A percentile compares a stretch with the other conserved stretches of the same genome.
Evolutionary conservation across 2,329 filamentous ascomycete genomes (phyloP).

Genomic region (Penicillium expansum): DNA sequence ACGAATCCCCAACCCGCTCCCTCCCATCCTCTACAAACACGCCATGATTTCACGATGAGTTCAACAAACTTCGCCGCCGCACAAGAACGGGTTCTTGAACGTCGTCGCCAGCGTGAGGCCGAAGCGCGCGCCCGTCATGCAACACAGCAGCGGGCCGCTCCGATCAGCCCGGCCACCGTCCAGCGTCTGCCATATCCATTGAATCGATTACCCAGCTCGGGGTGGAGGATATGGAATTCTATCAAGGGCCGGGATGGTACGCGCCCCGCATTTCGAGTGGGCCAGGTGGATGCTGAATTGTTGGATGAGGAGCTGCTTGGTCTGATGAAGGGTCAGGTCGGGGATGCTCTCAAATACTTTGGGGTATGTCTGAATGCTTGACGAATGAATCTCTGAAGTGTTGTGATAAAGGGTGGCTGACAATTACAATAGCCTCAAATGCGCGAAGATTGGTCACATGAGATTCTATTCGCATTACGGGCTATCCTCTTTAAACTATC

Average conservation of each 20-base stretch:
- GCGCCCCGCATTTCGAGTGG: conserved; percentile 82
- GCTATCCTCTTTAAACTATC: conserved; percentile 88
- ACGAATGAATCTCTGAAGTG: neutral
- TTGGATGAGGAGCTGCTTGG: conserved; percentile 88
- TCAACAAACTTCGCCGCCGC: conserved; percentile 78
- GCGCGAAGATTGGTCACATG: conserved; percentile 80
- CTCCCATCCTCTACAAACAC: conserved; percentile 8
- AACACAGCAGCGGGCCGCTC: conserved; percentile 46
- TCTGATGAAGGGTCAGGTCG: conserved; percentile 81
- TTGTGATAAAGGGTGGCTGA: neutral
- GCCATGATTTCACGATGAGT: conserved; percentile 49
- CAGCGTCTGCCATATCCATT: conserved; percentile 63
- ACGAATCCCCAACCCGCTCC: neutral
- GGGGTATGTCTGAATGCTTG: conserved; percentile 51
- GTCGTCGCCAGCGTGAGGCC: conserved; percentile 72
- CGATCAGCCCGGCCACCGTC: conserved; percentile 53
- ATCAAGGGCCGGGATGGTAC: conserved; percentile 74
- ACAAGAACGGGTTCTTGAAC: conserved; percentile 79
- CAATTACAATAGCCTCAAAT: conserved; percentile 53
- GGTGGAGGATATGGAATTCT: conserved; percentile 62
- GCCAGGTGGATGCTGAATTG: conserved; percentile 92
- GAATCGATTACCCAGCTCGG: conserved; percentile 49
- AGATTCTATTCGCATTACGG: conserved; percentile 75
- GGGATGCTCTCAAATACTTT: conserved; percentile 83
- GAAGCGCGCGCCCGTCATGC: conserved; percentile 57